A percentile compares a stretch with the other conserved stretches of the same genome.
Conservation (phyloP, 352 stramenopile species). For the Aphanomyces cochlioides region DNA sequence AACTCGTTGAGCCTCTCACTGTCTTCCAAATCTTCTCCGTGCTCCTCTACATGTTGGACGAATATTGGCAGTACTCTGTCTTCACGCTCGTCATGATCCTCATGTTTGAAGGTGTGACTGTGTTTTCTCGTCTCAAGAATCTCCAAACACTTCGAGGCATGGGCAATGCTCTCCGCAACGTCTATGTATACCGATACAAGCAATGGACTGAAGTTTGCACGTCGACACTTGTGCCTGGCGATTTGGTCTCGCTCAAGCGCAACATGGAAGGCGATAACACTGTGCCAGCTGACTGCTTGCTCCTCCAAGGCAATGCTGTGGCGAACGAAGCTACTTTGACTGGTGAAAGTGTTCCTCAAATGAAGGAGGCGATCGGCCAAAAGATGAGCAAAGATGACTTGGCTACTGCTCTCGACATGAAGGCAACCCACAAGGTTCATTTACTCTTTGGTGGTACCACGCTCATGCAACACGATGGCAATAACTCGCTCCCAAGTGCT, state of each 20-base stretch:
- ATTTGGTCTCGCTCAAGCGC: constrained; percentile 91
- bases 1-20: constrained; percentile 97
- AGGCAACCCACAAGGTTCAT: constrained; percentile 84
- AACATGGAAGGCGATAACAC: constrained; percentile 73
- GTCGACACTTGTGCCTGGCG: constrained; percentile 88
- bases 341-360: constrained; percentile 97
- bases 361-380: constrained; percentile 91
- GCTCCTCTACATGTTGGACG: constrained; percentile 97
- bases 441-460: constrained; percentile 93
- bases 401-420: constrained; percentile 76
- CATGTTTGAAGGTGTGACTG: constrained; percentile 97
- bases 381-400: constrained; percentile 78
- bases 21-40: constrained; percentile 99
- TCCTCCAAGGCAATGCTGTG: constrained; percentile 93
- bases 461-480: constrained; percentile 79
- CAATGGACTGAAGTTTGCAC: constrained; percentile 81
- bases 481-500: constrained; percentile 33
- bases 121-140: constrained; percentile 93
- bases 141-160: constrained; percentile 94
- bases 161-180: constrained; percentile 78
- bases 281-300: constrained; percentile 94
- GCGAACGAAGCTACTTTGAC: constrained; percentile 99
- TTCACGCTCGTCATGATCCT: constrained; percentile 98
- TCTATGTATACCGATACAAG: constrained; percentile 89
- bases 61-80: constrained; percentile 99